Percentiles rank a stretch among this genome's conserved stretches.
Conservation (phyloP, 2,329 filamentous ascomycete genomes). For the Ilyonectria mors-panacis region DNA sequence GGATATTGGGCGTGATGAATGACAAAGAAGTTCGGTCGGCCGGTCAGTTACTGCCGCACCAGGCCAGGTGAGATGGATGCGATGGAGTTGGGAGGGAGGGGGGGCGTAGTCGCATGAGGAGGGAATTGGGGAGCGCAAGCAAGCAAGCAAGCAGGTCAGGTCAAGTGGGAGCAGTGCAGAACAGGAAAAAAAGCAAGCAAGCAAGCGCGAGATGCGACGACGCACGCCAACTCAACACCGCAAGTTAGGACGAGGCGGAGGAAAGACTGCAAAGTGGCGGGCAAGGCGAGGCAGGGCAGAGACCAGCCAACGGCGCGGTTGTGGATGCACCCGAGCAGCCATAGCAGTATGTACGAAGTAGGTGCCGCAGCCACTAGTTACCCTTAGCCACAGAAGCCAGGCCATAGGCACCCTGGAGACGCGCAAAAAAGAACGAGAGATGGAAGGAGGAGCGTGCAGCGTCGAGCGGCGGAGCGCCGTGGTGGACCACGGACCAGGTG, state of each 20-base stretch:
- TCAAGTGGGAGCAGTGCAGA: slow-evolving; percentile 9
- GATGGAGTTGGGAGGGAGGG: slow-evolving; percentile 19
- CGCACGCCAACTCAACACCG: slow-evolving; percentile 42
- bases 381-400: no score
- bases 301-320: slow-evolving; percentile 24
- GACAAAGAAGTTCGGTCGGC: slow-evolving; percentile 25
- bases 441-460: slow-evolving; percentile 19
- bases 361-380: slow-evolving; percentile 4
- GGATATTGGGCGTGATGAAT: slow-evolving; percentile 24
- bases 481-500: slow-evolving; percentile 5
- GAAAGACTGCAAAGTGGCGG: slow-evolving; percentile 32
- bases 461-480: not conserved
- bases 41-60: slow-evolving; percentile 33
- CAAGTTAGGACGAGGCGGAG: slow-evolving; percentile 35
- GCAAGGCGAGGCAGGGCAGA: slow-evolving; percentile 34
- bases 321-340: slow-evolving; percentile 13
- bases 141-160: not conserved
- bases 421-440: slow-evolving; percentile 16
- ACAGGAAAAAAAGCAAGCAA: slow-evolving; percentile 28
- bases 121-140: not conserved
- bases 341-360: slow-evolving; percentile 1
- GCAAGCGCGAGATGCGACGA: slow-evolving; percentile 47
- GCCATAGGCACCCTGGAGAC: not conserved
- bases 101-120: slow-evolving; percentile 34
- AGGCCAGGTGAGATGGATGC: slow-evolving; percentile 19